Conservation (phyloP, 2,329 filamentous ascomycete genomes). For the Fusarium citri region DNA sequence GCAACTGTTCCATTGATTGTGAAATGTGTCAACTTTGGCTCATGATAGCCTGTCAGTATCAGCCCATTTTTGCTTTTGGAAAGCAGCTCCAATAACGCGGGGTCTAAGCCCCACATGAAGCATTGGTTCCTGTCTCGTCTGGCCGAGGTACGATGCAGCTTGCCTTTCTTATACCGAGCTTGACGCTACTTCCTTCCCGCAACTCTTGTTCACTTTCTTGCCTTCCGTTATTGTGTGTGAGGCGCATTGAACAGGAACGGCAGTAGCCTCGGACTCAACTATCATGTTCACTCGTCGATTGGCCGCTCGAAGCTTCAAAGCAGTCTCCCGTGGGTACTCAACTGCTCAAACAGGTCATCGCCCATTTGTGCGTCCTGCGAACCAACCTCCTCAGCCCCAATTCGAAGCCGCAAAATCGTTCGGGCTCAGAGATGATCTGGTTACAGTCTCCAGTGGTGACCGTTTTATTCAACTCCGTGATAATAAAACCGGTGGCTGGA, state of each 20-base stretch:
- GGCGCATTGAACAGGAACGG: not conserved
- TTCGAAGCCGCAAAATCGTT: conserved; percentile 30
- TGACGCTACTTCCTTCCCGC: not conserved
- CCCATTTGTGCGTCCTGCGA: not conserved
- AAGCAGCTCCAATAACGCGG: conserved; percentile 41
- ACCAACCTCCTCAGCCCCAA: not conserved
- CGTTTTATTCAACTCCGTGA: conserved; percentile 46
- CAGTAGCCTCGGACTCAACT: not conserved
- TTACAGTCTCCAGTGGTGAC: conserved; percentile 45
- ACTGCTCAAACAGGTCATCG: conserved; percentile 27
- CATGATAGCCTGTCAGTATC: not conserved
- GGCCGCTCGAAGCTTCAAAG: conserved; percentile 25
- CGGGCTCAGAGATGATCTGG: conserved; percentile 1
- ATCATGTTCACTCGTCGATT: conserved; percentile 32
- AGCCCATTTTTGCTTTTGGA: conserved; percentile 25
- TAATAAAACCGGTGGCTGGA: conserved; percentile 34
- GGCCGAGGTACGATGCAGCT: conserved; percentile 43
- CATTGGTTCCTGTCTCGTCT: conserved; percentile 32
- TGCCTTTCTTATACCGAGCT: not conserved
- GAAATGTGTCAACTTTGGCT: not conserved
- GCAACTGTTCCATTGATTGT: not conserved
- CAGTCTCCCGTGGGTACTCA: conserved; percentile 15
- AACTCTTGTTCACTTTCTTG: not conserved
- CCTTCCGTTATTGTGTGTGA: not conserved
- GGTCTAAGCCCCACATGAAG: conserved; percentile 44